Percentiles rank a stretch among this genome's conserved stretches.
Evolutionary conservation across 768 basidiomycete genomes (phyloP).

Genomic region (Collybia nuda): DNA sequence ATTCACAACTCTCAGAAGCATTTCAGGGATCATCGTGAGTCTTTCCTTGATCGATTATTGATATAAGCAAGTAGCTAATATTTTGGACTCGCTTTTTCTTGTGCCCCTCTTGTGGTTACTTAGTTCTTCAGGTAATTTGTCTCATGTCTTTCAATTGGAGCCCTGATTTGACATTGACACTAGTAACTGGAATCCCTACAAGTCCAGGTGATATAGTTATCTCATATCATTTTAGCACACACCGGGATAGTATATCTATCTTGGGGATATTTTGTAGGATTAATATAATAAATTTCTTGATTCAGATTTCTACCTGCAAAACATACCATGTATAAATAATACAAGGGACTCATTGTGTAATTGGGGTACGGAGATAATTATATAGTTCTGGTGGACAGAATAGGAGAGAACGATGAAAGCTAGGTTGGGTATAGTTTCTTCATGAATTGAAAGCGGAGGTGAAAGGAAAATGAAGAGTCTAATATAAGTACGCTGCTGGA

Average conservation of each 20-base stretch:
- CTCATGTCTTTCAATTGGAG: no score
- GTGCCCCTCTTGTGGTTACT: background rate
- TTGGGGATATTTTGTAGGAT: no score
- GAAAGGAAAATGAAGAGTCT: conserved; percentile 40
- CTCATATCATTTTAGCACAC: no score
- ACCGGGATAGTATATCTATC: no score
- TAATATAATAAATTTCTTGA: no score
- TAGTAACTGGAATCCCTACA: no score
- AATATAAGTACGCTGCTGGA: conserved; percentile 89
- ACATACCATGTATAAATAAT: background rate
- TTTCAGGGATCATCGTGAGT: conserved; percentile 73
- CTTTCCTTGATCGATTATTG: background rate
- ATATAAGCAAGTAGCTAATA: no score
- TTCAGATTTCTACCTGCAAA: no score
- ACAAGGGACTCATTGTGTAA: conserved; percentile 2
- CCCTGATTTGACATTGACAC: no score
- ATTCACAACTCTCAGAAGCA: conserved; percentile 88
- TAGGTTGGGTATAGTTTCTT: conserved; percentile 18
- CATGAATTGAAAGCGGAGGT: conserved; percentile 26
- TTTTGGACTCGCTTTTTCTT: background rate
- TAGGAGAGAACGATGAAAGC: conserved; percentile 9
- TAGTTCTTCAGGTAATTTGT: conserved; percentile 17
- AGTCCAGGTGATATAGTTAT: no score
- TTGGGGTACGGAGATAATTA: background rate
- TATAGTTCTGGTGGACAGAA: background rate